Conservation (phyloP, 352 stramenopile species). For the Globisporangium apiculatum region DNA sequence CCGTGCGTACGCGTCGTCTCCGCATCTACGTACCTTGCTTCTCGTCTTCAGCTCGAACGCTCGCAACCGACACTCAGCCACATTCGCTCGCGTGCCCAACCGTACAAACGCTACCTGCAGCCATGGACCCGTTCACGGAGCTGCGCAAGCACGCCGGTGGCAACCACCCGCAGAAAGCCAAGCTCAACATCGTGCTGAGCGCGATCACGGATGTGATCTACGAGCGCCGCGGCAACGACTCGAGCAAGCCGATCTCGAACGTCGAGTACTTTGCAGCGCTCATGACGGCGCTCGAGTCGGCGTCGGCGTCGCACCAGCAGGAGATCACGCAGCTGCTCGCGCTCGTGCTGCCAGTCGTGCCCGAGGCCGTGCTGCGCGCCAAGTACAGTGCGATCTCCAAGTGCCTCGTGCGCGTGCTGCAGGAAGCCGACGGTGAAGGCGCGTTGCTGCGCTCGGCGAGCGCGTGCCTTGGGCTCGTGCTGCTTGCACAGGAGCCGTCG, state of each 20-base stretch:
- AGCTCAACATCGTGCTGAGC: conserved; percentile 79
- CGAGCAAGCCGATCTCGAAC: conserved; percentile 39
- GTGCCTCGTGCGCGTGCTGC: conserved; percentile 56
- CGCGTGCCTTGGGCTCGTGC: conserved; percentile 47
- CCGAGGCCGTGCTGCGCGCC: conserved; percentile 63
- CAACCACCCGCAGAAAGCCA: conserved; percentile 75
- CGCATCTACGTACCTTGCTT: too few relatives aligned
- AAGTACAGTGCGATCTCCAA: conserved; percentile 77
- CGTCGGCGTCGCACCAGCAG: conserved; percentile 61
- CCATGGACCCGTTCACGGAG: conserved; percentile 73
- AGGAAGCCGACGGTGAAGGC: conserved; percentile 57
- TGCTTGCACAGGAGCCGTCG: conserved; percentile 72
- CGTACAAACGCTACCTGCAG: too few relatives aligned
- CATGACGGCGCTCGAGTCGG: conserved; percentile 81
- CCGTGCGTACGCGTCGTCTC: background rate
- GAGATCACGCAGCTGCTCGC: conserved; percentile 72
- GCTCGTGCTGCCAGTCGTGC: conserved; percentile 66
- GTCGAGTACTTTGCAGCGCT: conserved; percentile 86
- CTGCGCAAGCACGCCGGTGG: conserved; percentile 72
- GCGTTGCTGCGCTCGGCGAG: conserved; percentile 57
- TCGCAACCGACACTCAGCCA: background rate
- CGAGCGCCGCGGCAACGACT: conserved; percentile 39
- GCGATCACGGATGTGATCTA: conserved; percentile 82
- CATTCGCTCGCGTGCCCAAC: too few relatives aligned
- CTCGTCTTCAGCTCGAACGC: background rate